These are phyloP conservation scores for Boletus hoseneyae DNA, from an alignment of 1,284 basidiomycete species.

Conservation along the genomic window DNA sequence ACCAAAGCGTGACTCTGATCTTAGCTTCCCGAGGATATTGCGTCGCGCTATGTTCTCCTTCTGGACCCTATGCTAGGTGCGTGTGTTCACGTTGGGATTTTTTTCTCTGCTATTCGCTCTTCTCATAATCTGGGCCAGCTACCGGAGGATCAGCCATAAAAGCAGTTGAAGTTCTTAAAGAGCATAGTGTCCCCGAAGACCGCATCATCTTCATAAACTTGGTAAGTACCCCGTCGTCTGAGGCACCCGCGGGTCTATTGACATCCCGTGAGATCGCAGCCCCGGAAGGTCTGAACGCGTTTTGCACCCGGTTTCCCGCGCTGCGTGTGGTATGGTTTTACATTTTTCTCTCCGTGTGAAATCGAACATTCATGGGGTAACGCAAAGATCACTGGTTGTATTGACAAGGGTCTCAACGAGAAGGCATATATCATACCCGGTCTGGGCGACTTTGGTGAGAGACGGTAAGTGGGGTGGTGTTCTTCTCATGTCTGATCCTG, in stretches of 20 bases:
- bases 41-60: conserved; percentile 86
- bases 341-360: neutral
- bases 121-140: conserved; percentile 48
- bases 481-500: neutral
- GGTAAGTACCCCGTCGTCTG: conserved; percentile 41
- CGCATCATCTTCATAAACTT: conserved; percentile 97
- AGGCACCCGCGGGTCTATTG: conserved; percentile 2
- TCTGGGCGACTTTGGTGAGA: conserved; percentile 89
- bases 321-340: conserved; percentile 70
- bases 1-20: neutral
- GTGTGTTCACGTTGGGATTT: too few species aligned
- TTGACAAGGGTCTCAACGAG: conserved; percentile 91
- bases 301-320: conserved; percentile 77
- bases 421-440: conserved; percentile 88
- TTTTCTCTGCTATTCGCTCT: too few species aligned
- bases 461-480: conserved; percentile 49
- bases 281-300: conserved; percentile 86
- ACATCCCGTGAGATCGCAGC: conserved; percentile 68
- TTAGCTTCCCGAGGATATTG: conserved; percentile 92
- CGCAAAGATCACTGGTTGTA: conserved; percentile 88
- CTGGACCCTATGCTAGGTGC: conserved; percentile 94
- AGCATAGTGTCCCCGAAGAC: conserved; percentile 85
- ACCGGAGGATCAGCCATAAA: conserved; percentile 98
- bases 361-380: neutral
- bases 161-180: conserved; percentile 90